Evolutionary conservation across 345 rosid species (phyloP).

Genomic region (Gossypium rotundifolium): DNA sequence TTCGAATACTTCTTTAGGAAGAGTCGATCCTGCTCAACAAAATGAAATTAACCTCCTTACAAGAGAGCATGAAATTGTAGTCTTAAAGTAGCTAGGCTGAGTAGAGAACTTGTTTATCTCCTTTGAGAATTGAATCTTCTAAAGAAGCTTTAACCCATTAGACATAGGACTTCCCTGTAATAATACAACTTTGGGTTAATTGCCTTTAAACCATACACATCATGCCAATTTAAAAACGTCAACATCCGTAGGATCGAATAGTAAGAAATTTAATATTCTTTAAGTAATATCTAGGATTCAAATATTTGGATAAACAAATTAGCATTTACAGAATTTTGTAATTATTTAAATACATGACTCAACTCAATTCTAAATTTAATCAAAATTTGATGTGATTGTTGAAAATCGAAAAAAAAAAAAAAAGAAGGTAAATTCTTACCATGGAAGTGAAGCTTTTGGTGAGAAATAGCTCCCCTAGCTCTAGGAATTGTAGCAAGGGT

Average conservation of each 20-base stretch:
- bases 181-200: neutral
- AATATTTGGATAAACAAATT: too few relatives aligned
- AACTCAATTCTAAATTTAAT: too few relatives aligned
- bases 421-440: slow-evolving; percentile 10
- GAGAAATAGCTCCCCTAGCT: neutral
- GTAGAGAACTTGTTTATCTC: neutral
- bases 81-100: slow-evolving; percentile 19
- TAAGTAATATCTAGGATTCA: too few relatives aligned
- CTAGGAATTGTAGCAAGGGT: slow-evolving; percentile 10
- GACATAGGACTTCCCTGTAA: slow-evolving; percentile 29
- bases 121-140: slow-evolving; percentile 18
- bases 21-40: too few relatives aligned
- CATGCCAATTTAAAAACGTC: neutral
- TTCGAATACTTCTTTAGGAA: too few relatives aligned
- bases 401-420: too few relatives aligned
- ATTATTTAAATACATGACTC: fast-evolving
- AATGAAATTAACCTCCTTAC: slow-evolving; percentile 22
- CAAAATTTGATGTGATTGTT: too few relatives aligned
- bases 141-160: slow-evolving; percentile 26
- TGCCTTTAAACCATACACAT: neutral
- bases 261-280: too few relatives aligned
- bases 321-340: too few relatives aligned
- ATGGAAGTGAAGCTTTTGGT: slow-evolving; percentile 20
- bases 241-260: fast-evolving
- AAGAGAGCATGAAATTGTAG: slow-evolving; percentile 36